A percentile compares a stretch with the other conserved stretches of the same genome.
phyloP scores from a whole-genome alignment of 2,329 filamentous ascomycete genomes.

The Aureobasidium sp. region DNA sequence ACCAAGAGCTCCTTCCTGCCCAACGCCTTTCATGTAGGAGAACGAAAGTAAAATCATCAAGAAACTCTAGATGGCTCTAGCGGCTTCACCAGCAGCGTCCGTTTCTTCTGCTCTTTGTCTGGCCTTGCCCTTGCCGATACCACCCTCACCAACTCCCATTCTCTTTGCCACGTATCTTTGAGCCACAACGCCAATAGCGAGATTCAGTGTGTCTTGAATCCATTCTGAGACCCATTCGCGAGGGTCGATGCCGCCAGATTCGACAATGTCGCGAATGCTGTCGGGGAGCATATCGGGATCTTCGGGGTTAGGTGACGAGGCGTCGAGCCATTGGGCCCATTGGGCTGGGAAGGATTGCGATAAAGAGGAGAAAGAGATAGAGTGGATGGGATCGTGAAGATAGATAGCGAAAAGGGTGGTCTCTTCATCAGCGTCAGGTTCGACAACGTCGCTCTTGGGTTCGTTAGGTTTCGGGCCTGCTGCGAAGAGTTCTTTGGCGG shows the following conservation, averaged over 20 bases:
- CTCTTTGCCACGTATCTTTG: constrained; percentile 90
- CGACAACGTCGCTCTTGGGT: constrained; percentile 48
- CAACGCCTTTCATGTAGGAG: neutral
- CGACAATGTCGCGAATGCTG: constrained; percentile 79
- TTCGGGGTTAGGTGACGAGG: constrained; percentile 43
- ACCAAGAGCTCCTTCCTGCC: neutral
- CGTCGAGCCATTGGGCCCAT: constrained; percentile 91
- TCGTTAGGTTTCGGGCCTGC: constrained; percentile 33
- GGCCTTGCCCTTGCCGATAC: constrained; percentile 51
- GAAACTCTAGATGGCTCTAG: constrained; percentile 41
- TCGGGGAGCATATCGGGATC: constrained; percentile 57
- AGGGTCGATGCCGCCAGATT: constrained; percentile 70
- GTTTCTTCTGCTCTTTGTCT: constrained; percentile 50
- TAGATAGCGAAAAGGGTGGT: constrained; percentile 69
- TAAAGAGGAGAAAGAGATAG: constrained; percentile 76
- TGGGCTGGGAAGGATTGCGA: constrained; percentile 76
- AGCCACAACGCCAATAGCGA: constrained; percentile 78
- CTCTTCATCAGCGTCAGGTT: constrained; percentile 50
- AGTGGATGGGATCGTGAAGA: constrained; percentile 81
- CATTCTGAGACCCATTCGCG: constrained; percentile 97
- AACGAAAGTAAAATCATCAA: too few relatives aligned
- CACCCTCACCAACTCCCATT: constrained; percentile 92
- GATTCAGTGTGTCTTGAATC: constrained; percentile 78
- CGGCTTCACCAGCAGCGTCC: constrained; percentile 53
- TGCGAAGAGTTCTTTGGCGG: constrained; percentile 61